Conservation (phyloP, 2,329 filamentous ascomycete species). For the Rugonectria rugulosa region DNA sequence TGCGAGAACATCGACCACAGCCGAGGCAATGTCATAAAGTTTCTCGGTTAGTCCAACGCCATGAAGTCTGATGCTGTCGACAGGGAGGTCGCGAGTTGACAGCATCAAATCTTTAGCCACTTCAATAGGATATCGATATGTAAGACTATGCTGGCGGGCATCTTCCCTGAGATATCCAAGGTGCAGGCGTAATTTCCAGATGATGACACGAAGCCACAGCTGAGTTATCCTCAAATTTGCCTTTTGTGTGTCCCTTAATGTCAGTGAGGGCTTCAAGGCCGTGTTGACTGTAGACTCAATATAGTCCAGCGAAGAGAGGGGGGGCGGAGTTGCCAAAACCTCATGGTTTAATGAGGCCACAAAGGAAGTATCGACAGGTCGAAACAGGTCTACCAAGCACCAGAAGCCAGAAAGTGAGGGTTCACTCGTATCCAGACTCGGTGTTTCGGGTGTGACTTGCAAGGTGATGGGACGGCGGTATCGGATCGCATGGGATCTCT, state of each 20-base stretch:
- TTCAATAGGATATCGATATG: constrained; percentile 53
- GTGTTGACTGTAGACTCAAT: constrained; percentile 48
- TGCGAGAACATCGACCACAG: constrained; percentile 54
- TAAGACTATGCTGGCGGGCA: constrained; percentile 44
- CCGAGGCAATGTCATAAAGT: constrained; percentile 54
- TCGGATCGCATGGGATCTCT: constrained; percentile 53
- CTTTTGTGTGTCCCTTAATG: constrained; percentile 53
- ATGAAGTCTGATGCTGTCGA: constrained; percentile 51
- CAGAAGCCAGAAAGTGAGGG: constrained; percentile 47
- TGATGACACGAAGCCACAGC: constrained; percentile 53
- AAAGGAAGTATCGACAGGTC: constrained; percentile 52
- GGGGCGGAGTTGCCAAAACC: constrained; percentile 40
- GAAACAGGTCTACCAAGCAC: constrained; percentile 50
- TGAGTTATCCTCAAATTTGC: constrained; percentile 54
- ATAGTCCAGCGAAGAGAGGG: constrained; percentile 43
- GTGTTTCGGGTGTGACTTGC: constrained; percentile 49
- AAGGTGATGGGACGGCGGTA: constrained; percentile 54
- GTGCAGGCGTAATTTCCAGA: constrained; percentile 54
- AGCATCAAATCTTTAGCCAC: constrained; percentile 50
- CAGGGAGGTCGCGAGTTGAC: constrained; percentile 47
- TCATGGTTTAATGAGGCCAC: constrained; percentile 52
- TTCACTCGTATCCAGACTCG: constrained; percentile 42
- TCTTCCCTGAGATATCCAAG: constrained; percentile 50
- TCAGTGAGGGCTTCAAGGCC: constrained; percentile 43
- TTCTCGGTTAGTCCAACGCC: constrained; percentile 57